Evolutionary conservation across 2,329 filamentous ascomycete genomes (phyloP).

Genomic region (Claviceps sp.): DNA sequence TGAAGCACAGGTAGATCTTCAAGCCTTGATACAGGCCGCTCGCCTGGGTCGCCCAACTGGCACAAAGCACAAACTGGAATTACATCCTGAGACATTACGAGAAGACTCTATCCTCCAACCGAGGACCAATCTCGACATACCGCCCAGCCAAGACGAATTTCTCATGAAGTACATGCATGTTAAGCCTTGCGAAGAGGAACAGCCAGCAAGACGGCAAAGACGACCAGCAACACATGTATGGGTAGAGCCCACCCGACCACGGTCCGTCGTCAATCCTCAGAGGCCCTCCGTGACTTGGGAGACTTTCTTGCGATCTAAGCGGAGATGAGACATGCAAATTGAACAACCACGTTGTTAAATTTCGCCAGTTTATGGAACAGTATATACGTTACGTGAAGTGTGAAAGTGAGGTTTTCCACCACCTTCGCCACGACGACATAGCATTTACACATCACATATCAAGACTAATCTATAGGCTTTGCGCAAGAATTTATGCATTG

Average conservation of each 20-base stretch:
- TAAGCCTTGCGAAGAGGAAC: constrained; percentile 3
- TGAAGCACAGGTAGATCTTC: constrained; percentile 16
- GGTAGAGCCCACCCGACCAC: constrained; percentile 12
- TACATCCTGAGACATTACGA: constrained; percentile 26
- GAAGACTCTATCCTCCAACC: constrained; percentile 25
- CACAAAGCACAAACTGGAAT: constrained; percentile 20
- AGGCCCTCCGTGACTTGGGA: constrained; percentile 11
- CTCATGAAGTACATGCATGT: constrained; percentile 17
- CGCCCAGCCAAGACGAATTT: constrained; percentile 26
- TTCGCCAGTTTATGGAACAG: not conserved
- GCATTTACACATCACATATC: not conserved
- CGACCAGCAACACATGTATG: constrained; percentile 6
- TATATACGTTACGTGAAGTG: not conserved
- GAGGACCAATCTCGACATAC: constrained; percentile 15
- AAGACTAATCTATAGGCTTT: not conserved
- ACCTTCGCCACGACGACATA: constrained; percentile 1
- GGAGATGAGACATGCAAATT: constrained; percentile 8
- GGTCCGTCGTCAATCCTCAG: constrained; percentile 4
- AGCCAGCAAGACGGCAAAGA: constrained; percentile 6
- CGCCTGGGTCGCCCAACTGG: constrained; percentile 13
- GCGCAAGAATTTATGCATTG: not conserved
- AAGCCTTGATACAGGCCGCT: constrained; percentile 19
- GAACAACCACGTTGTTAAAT: not conserved
- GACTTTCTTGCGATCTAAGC: constrained; percentile 13
- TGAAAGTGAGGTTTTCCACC: not conserved